These are phyloP conservation scores for Cylindrotheca closterium DNA, from an alignment of 108 stramenopile species.

Conservation along the genomic window DNA sequence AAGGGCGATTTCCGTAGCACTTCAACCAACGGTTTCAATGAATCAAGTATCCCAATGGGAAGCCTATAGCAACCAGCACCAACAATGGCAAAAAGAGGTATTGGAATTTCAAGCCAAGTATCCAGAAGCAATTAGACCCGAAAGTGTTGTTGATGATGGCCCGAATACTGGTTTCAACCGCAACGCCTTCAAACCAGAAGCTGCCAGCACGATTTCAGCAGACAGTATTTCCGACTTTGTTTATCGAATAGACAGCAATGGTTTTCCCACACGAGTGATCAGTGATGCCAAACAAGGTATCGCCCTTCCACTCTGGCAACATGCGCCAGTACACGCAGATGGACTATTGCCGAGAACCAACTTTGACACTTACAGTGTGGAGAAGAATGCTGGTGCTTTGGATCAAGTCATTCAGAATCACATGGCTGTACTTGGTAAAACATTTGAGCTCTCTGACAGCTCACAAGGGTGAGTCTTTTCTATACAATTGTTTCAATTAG, in stretches of 20 bases:
- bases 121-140: background rate
- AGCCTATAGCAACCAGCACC: background rate
- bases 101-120: background rate
- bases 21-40: background rate
- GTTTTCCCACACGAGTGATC: too few species aligned
- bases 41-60: background rate
- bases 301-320: too few species aligned
- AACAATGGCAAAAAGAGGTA: background rate
- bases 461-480: background rate
- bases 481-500: background rate
- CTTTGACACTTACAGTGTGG: too few species aligned
- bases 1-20: background rate
- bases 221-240: too few species aligned
- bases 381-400: background rate
- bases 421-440: background rate
- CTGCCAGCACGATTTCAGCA: too few species aligned
- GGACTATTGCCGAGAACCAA: too few species aligned
- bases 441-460: background rate
- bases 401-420: background rate
- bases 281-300: too few species aligned
- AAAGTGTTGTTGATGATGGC: too few species aligned
- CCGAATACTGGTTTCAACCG: too few species aligned
- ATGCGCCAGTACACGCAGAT: too few species aligned
- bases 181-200: too few species aligned
- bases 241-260: too few species aligned